phyloP scores from a whole-genome alignment of 179 eudicot genomes.

The Actinidia arguta region DNA sequence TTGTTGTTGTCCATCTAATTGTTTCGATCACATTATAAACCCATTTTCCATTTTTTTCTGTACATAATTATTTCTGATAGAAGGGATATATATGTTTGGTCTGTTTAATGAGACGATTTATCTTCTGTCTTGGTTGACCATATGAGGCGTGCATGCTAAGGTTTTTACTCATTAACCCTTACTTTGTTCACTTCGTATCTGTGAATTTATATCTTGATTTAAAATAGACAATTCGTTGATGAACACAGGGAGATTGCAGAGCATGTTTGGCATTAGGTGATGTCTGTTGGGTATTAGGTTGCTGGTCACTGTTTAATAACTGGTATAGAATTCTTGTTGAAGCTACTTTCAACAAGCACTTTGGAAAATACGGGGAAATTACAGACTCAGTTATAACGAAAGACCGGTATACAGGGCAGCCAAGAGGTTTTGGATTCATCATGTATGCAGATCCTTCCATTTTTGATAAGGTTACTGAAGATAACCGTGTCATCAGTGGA shows the following conservation, averaged over 20 bases:
- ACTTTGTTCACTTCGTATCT: background rate
- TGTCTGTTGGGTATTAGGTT: background rate
- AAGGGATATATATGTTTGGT: too few relatives aligned
- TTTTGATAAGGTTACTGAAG: constrained; percentile 62
- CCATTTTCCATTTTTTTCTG: too few relatives aligned
- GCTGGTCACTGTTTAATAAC: background rate
- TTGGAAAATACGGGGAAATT: constrained; percentile 69
- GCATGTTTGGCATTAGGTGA: background rate
- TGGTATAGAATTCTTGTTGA: background rate
- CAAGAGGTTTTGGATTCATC: constrained; percentile 66
- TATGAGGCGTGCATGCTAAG: background rate
- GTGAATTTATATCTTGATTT: background rate
- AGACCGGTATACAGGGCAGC: constrained; percentile 52
- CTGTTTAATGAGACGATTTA: background rate
- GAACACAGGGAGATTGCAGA: background rate
- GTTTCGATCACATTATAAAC: too few relatives aligned
- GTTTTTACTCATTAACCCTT: background rate
- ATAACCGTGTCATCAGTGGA: constrained; percentile 56
- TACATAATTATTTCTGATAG: too few relatives aligned
- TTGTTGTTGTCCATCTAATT: background rate
- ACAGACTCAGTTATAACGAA: constrained; percentile 69
- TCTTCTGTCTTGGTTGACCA: too few relatives aligned
- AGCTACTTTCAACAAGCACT: constrained; percentile 52
- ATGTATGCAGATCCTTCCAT: constrained; percentile 62
- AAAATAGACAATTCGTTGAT: background rate